Percentiles rank a stretch among this genome's conserved stretches.
phyloP scores from a whole-genome alignment of 352 stramenopile genomes.

The Phytophthora ohioensis region DNA sequence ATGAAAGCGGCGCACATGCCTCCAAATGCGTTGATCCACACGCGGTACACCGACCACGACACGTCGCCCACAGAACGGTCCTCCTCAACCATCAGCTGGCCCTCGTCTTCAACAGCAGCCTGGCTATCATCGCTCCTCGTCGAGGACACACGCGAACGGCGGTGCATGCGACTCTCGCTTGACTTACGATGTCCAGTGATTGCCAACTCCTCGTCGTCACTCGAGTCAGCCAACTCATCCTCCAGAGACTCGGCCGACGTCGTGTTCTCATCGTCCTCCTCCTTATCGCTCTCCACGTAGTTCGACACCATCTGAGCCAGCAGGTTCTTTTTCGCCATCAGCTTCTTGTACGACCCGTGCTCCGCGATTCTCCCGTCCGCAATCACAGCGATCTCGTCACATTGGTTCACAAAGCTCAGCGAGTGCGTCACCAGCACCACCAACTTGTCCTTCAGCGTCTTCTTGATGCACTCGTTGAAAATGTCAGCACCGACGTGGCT shows the following conservation, averaged over 20 bases:
- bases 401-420: constrained; percentile 56
- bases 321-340: constrained; percentile 64
- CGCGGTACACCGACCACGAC: constrained; percentile 65
- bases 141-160: constrained; percentile 64
- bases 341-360: constrained; percentile 62
- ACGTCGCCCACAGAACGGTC: constrained; percentile 81
- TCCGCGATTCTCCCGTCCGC: constrained; percentile 57
- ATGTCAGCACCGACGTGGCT: constrained; percentile 96
- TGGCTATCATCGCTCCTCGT: constrained; percentile 63
- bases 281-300: constrained; percentile 68
- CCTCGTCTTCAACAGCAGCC: constrained; percentile 35
- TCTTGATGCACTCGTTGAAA: constrained; percentile 94
- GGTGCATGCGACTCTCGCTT: constrained; percentile 38
- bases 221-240: constrained; percentile 26
- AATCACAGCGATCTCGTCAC: constrained; percentile 61
- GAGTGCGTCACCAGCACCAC: constrained; percentile 95
- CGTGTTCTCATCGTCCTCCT: constrained; percentile 52
- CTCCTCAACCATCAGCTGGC: constrained; percentile 73
- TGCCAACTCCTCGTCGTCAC: constrained; percentile 50
- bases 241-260: constrained; percentile 28
- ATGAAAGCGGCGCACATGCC: constrained; percentile 55
- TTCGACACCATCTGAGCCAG: constrained; percentile 73
- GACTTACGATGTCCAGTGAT: constrained; percentile 31
- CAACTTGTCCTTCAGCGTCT: constrained; percentile 84
- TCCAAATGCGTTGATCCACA: constrained; percentile 77